A percentile compares a stretch with the other conserved stretches of the same genome.
phyloP scores from a whole-genome alignment of 257 asterid species.

The Euphrasia confusa region DNA sequence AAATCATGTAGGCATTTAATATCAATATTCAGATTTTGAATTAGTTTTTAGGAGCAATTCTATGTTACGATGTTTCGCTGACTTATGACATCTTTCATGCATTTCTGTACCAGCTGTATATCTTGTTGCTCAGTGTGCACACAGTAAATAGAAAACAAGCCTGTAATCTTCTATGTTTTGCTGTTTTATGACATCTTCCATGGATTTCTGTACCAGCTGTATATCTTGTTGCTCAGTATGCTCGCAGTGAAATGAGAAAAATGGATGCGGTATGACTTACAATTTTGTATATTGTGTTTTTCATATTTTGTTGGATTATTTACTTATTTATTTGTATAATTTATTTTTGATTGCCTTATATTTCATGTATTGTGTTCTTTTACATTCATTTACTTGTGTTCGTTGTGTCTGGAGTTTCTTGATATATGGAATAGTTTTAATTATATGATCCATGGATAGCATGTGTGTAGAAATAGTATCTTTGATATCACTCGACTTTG shows the following conservation, averaged over 20 bases:
- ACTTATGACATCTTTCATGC: conserved; percentile 17
- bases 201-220: conserved; percentile 62
- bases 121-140: conserved; percentile 94
- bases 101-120: conserved; percentile 71
- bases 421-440: too few species aligned
- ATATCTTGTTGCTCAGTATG: conserved; percentile 89
- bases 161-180: too few species aligned
- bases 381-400: not conserved
- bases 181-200: conserved; percentile 13
- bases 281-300: not conserved
- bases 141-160: conserved; percentile 36
- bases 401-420: not conserved
- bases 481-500: not conserved
- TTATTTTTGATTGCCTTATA: not conserved
- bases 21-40: too few species aligned
- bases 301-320: not conserved
- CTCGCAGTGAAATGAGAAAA: conserved; percentile 87
- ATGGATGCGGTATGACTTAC: conserved; percentile 73
- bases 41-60: too few species aligned
- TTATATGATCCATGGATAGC: conserved; percentile 1
- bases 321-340: not conserved
- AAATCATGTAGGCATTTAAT: too few species aligned
- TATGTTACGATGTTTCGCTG: conserved; percentile 15
- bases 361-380: not conserved
- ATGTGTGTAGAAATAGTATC: conserved; percentile 7